A percentile compares a stretch with the other conserved stretches of the same genome.
phyloP scores from a whole-genome alignment of 208 protist species.

The Leishmania major region DNA sequence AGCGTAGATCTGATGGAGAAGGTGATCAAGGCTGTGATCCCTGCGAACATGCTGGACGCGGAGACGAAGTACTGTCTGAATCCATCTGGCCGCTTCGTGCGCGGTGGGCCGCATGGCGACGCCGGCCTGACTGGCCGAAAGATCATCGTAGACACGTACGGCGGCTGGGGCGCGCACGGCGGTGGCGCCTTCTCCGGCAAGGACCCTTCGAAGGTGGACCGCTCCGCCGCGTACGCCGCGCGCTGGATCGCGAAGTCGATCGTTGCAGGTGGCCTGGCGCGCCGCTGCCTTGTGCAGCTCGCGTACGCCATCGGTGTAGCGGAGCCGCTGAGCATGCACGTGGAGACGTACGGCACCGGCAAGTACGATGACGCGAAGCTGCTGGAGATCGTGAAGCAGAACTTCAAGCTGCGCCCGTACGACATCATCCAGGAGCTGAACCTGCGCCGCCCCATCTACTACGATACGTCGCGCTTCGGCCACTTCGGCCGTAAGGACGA shows the following conservation, averaged over 20 bases:
- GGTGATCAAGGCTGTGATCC: constrained; percentile 96
- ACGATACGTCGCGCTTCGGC: constrained; percentile 97
- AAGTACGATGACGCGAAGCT: constrained; percentile 79
- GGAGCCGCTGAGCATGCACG: constrained; percentile 97
- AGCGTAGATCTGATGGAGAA: constrained; percentile 93
- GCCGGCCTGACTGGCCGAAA: constrained; percentile 99
- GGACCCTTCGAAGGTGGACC: constrained; percentile 99
- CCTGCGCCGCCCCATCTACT: constrained; percentile 97
- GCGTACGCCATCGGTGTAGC: constrained; percentile 99
- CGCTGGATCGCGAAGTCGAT: constrained; percentile 99
- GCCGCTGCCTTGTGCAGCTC: constrained; percentile 97
- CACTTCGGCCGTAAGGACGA: constrained; percentile 98
- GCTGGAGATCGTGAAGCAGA: constrained; percentile 94
- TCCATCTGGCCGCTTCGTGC: constrained; percentile 99
- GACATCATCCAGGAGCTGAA: constrained; percentile 97
- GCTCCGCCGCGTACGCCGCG: constrained; percentile 98
- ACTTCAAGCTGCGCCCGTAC: constrained; percentile 99
- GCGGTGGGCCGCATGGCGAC: constrained; percentile 99
- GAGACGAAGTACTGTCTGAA: constrained; percentile 98
- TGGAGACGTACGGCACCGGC: constrained; percentile 99
- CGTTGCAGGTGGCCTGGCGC: constrained; percentile 93
- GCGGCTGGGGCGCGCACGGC: constrained; percentile 99
- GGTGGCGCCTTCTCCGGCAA: constrained; percentile 99
- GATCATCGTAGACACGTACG: constrained; percentile 99
- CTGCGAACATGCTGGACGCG: constrained; percentile 93